These are phyloP conservation scores for Dendrobium chrysotoxum DNA, from an alignment of 106 monocot species.

Conservation along the genomic window DNA sequence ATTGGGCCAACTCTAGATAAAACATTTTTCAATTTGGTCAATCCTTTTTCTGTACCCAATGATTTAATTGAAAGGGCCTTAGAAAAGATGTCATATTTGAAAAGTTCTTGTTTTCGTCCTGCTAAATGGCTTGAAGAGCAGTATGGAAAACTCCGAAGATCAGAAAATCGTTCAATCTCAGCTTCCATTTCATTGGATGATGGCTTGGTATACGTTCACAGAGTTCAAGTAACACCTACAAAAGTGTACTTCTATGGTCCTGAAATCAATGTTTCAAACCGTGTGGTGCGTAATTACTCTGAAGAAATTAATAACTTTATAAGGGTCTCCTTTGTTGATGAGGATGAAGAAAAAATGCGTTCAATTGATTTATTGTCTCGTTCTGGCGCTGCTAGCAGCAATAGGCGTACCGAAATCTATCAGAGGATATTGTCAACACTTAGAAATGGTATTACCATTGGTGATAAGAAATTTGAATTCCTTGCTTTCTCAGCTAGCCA, in stretches of 20 bases:
- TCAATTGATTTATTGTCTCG: conserved; percentile 55
- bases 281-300: conserved; percentile 55
- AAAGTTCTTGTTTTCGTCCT: conserved; percentile 51
- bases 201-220: conserved; percentile 79
- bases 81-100: conserved; percentile 53
- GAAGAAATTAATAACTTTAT: conserved; percentile 65
- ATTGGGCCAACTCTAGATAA: conserved; percentile 68
- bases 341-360: conserved; percentile 58
- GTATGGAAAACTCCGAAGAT: conserved; percentile 28
- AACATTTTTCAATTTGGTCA: conserved; percentile 36
- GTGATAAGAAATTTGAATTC: conserved; percentile 86
- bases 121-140: conserved; percentile 40
- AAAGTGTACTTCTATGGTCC: conserved; percentile 84
- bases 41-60: conserved; percentile 20
- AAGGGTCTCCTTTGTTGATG: conserved; percentile 88
- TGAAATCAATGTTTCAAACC: conserved; percentile 85
- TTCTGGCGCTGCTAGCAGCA: background rate
- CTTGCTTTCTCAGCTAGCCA: conserved; percentile 94
- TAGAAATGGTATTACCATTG: conserved; percentile 59
- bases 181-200: conserved; percentile 34
- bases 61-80: conserved; percentile 56
- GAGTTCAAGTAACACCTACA: conserved; percentile 73
- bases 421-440: conserved; percentile 52
- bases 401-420: conserved; percentile 52
- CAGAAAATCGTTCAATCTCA: conserved; percentile 16